Conservation (phyloP, 2,329 filamentous ascomycete genomes). For the Myrmaecium sp. region DNA sequence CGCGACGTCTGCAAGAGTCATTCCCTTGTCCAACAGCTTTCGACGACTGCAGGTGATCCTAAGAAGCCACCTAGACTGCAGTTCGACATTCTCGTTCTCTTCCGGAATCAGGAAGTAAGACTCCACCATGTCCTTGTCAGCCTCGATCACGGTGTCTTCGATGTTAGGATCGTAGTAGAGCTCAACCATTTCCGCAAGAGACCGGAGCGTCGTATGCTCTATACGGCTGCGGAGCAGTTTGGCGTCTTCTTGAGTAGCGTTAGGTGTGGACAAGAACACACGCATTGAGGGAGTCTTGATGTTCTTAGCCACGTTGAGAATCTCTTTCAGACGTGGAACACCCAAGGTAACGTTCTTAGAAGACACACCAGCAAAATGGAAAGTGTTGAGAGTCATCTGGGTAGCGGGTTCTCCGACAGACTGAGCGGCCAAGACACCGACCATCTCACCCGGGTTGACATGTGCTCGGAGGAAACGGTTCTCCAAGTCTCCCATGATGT, state of each 20-base stretch:
- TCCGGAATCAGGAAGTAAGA: conserved; percentile 93
- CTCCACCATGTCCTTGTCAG: conserved; percentile 85
- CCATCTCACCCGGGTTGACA: conserved; percentile 94
- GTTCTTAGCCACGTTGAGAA: conserved; percentile 91
- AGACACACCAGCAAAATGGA: conserved; percentile 99
- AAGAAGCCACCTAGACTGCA: conserved; percentile 85
- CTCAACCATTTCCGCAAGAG: conserved; percentile 80
- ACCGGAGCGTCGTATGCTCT: conserved; percentile 85
- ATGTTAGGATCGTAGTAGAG: conserved; percentile 96
- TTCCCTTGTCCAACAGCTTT: conserved; percentile 85
- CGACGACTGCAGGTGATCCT: conserved; percentile 86
- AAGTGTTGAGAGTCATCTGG: conserved; percentile 98
- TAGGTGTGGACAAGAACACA: conserved; percentile 28
- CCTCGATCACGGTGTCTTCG: conserved; percentile 66
- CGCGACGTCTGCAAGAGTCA: conserved; percentile 84
- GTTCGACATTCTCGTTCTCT: conserved; percentile 44
- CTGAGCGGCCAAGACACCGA: conserved; percentile 90
- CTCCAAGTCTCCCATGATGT: conserved; percentile 80
- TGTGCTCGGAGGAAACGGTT: conserved; percentile 72
- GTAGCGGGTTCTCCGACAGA: conserved; percentile 98
- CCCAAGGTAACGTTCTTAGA: conserved; percentile 99
- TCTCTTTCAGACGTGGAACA: conserved; percentile 98
- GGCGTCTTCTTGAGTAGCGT: conserved; percentile 57
- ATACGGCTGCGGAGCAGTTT: conserved; percentile 76
- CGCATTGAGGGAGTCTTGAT: conserved; percentile 98